Evolutionary conservation across 1,284 basidiomycete species (phyloP).

Genomic region (Moniliophthora roreri): DNA sequence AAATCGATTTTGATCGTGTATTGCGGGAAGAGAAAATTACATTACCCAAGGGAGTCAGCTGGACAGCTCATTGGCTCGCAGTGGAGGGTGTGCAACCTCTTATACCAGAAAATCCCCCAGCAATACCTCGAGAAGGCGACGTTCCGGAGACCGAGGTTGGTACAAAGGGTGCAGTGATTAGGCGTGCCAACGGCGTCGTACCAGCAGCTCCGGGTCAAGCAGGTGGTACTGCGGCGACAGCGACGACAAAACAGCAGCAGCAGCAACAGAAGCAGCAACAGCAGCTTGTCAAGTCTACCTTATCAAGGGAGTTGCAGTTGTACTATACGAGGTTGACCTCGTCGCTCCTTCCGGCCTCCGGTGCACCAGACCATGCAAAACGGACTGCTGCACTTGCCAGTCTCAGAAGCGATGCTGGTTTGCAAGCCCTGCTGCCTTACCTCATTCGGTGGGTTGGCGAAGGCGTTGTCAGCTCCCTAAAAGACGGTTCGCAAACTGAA

Average conservation of each 20-base stretch:
- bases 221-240: neutral
- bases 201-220: neutral
- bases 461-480: constrained; percentile 71
- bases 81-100: constrained; percentile 98
- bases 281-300: constrained; percentile 85
- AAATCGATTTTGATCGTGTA: constrained; percentile 94
- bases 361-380: constrained; percentile 57
- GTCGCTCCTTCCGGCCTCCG: constrained; percentile 72
- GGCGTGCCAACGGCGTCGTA: neutral
- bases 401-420: constrained; percentile 85
- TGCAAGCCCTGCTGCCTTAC: constrained; percentile 94
- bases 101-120: constrained; percentile 94
- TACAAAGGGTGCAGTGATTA: constrained; percentile 6
- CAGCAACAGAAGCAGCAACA: constrained; percentile 54
- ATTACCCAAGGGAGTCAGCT: constrained; percentile 74
- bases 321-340: constrained; percentile 94
- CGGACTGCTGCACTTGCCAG: constrained; percentile 89
- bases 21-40: constrained; percentile 81
- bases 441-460: constrained; percentile 94
- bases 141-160: constrained; percentile 41
- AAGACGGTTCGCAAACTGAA: constrained; percentile 59
- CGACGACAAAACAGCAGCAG: constrained; percentile 33
- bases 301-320: constrained; percentile 93
- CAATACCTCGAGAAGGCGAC: constrained; percentile 60
- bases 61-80: constrained; percentile 96